These are phyloP conservation scores for Imleria badia DNA, from an alignment of 768 basidiomycete species.

Conservation along the genomic window DNA sequence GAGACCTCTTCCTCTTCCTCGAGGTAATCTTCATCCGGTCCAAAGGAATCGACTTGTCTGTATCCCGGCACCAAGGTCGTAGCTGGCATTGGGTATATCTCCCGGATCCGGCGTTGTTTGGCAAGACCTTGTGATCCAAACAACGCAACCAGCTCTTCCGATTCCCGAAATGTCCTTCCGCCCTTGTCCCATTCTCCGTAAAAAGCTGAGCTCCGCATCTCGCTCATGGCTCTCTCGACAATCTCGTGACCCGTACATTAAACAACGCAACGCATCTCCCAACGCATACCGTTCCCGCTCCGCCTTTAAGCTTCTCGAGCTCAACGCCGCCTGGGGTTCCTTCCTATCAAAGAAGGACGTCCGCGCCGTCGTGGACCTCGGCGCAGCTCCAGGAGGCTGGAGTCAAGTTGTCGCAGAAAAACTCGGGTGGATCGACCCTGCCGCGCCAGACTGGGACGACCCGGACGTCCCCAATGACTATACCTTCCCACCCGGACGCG, in stretches of 20 bases:
- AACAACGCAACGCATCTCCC: conserved; percentile 46
- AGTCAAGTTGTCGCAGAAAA: conserved; percentile 75
- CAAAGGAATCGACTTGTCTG: conserved; percentile 66
- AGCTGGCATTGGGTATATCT: conserved; percentile 14
- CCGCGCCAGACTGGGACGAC: conserved; percentile 1
- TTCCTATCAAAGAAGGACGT: conserved; percentile 56
- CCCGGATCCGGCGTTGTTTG: conserved; percentile 16
- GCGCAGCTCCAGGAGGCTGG: conserved; percentile 94
- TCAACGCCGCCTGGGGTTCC: conserved; percentile 55
- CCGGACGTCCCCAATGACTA: not conserved
- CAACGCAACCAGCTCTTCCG: conserved; percentile 11
- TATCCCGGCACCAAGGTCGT: conserved; percentile 53
- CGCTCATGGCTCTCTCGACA: conserved; percentile 70
- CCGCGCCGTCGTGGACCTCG: conserved; percentile 76
- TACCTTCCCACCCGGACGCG: not conserved
- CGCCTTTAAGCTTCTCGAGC: conserved; percentile 88
- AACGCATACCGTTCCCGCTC: conserved; percentile 75
- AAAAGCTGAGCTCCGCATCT: conserved; percentile 43
- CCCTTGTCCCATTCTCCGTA: conserved; percentile 27
- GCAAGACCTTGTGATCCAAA: conserved; percentile 27
- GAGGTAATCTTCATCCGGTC: conserved; percentile 66
- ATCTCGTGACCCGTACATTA: conserved; percentile 68
- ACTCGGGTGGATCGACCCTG: conserved; percentile 47
- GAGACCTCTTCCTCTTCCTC: conserved; percentile 51
- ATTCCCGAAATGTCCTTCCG: conserved; percentile 36